Evolutionary conservation across 129 eudicot species (phyloP).

Genomic region (Centrapalus pauciflorus): DNA sequence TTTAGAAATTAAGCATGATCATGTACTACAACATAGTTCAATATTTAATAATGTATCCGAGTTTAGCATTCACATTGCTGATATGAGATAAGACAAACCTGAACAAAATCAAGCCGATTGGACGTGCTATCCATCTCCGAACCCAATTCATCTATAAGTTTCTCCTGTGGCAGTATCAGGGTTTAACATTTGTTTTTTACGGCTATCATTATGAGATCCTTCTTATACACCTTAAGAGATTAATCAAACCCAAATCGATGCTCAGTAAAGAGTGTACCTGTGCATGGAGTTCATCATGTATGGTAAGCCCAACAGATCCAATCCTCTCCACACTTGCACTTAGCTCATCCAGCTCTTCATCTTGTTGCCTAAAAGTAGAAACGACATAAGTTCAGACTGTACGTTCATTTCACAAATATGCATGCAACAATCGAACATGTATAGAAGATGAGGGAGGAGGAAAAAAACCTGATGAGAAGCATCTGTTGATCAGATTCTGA

Average conservation of each 20-base stretch:
- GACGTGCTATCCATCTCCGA: constrained; percentile 82
- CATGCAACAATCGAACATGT: background rate
- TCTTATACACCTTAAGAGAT: too few species aligned
- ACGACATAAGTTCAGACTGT: background rate
- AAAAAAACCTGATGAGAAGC: constrained; percentile 56
- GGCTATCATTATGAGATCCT: too few species aligned
- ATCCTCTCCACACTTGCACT: constrained; percentile 63
- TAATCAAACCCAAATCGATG: too few species aligned
- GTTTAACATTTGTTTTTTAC: background rate
- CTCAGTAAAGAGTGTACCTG: constrained; percentile 29
- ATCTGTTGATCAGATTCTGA: constrained; percentile 69
- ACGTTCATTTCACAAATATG: background rate
- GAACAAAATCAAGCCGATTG: constrained; percentile 83
- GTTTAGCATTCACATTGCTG: background rate
- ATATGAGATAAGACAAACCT: constrained; percentile 34
- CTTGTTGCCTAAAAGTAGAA: constrained; percentile 52
- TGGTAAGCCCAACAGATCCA: constrained; percentile 67
- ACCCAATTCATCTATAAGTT: constrained; percentile 66
- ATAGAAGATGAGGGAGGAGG: background rate
- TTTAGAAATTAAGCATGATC: background rate
- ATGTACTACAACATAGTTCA: background rate
- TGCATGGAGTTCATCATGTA: constrained; percentile 66
- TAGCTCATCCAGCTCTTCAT: constrained; percentile 66
- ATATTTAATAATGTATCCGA: background rate
- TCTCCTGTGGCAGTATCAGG: constrained; percentile 42